Evolutionary conservation across 2,329 filamentous ascomycete genomes (phyloP).

Genomic region (Golovinomyces cichoracearum): DNA sequence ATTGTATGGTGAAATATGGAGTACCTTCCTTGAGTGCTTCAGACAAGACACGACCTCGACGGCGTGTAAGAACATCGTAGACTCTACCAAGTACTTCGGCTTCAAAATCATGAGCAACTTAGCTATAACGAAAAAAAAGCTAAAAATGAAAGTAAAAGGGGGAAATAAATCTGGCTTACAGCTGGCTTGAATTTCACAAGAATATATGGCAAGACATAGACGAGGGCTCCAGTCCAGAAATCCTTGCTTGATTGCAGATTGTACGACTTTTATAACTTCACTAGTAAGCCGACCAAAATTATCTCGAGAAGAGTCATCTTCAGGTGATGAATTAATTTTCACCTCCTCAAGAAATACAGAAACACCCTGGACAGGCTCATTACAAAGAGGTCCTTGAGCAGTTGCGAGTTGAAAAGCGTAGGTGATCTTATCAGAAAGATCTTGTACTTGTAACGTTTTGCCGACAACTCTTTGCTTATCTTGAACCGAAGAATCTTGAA

Average conservation of each 20-base stretch:
- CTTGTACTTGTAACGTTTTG: conserved; percentile 30
- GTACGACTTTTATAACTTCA: conserved; percentile 74
- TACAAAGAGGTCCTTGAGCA: conserved; percentile 67
- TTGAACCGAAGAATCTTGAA: conserved; percentile 9
- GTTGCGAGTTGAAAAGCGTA: conserved; percentile 90
- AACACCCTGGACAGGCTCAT: conserved; percentile 78
- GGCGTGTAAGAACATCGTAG: conserved; percentile 90
- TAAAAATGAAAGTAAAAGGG: background rate
- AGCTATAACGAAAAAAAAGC: no score
- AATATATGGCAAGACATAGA: conserved; percentile 94
- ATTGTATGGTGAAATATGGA: conserved; percentile 83
- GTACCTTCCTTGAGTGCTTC: conserved; percentile 88
- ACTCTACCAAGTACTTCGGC: conserved; percentile 80
- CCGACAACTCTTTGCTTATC: conserved; percentile 17
- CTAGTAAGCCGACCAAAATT: conserved; percentile 61
- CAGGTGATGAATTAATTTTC: conserved; percentile 28
- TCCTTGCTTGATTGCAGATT: conserved; percentile 55
- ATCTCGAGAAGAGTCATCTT: conserved; percentile 30
- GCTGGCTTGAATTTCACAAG: conserved; percentile 85
- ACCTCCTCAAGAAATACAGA: conserved; percentile 76
- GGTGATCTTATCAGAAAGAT: conserved; percentile 69
- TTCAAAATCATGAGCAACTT: background rate
- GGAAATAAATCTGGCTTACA: conserved; percentile 25
- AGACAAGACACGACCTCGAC: conserved; percentile 65
- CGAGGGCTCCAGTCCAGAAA: conserved; percentile 92